Evolutionary conservation across 208 protist genomes (phyloP), one percentile per base, ranked within the genome.

Genomic region (Crithidia acanthocephali): DNA sequence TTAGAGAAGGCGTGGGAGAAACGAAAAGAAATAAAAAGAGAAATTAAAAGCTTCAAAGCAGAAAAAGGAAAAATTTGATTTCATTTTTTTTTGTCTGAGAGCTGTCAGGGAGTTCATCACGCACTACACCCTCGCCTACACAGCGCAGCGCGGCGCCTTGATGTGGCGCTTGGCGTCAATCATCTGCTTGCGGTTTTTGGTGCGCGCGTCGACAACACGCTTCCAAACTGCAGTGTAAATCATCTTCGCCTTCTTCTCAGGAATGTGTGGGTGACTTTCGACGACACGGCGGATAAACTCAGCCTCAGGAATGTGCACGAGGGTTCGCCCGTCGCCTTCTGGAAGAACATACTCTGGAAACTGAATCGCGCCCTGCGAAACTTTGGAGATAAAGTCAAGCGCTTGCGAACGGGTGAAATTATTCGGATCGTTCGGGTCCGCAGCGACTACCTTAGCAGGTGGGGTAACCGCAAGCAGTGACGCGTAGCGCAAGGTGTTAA

Each of bases 401-500:
- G 90, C 90, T 42, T 92, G 84, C 23, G 94, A 71, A 37, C 90
- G 84, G 25, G 83, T 79, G 68, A 92, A 95, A n/a, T 74, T 76
- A 69, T 94, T 95, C 28, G 91, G 90, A 62, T 96, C 88, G 37
- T 95, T 83, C 0, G 92, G 87, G 56, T 95, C 90, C 1, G 76
- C 69, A 1, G 85, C 90, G 25, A 96, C 68, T 7, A 95, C 86
- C 52, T 83, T 85, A 9, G 90, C 71, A 4, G 92, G 82, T 16
- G 85, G 90, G 5, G 90, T 84, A 18, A 94, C 80, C 18, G 90
- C 85, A 6, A 97, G 86, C 30, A 95, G 60, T 0, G 86, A 88
- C 2, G 88, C 94, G 79, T 97, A 97, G 15, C 94, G 84, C 57
- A 97, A 76, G 0, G 94, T 97, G 65, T 95, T 95, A 52, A 95